Evolutionary conservation across 176 grass and related monocot genomes (phyloP).

Genomic region (Sorghum bicolor): Sorghum_bicolor_NCBIv3 NC_012870.2:59322501-59323000

Average conservation of each 20-base stretch:
- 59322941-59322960: no score
- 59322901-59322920: no score
- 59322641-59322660: not conserved
- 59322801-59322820: not conserved
- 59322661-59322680: constrained; percentile 31
- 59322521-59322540: not conserved
- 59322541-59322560: not conserved
- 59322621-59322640: not conserved
- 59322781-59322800: not conserved
- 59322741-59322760: not conserved
- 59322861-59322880: no score
- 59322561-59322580: not conserved
- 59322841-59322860: no score
- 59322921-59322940: no score
- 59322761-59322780: not conserved
- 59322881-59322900: no score
- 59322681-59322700: not conserved
- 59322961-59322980: no score
- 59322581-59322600: not conserved
- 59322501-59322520: no score
- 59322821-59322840: no score
- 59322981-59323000: no score
- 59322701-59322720: constrained; percentile 18
- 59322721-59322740: not conserved
- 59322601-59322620: not conserved